Percentiles rank a stretch among this genome's conserved stretches.
Conservation (phyloP, 169 alveolate genomes). For the Plasmodium gallinaceum region DNA sequence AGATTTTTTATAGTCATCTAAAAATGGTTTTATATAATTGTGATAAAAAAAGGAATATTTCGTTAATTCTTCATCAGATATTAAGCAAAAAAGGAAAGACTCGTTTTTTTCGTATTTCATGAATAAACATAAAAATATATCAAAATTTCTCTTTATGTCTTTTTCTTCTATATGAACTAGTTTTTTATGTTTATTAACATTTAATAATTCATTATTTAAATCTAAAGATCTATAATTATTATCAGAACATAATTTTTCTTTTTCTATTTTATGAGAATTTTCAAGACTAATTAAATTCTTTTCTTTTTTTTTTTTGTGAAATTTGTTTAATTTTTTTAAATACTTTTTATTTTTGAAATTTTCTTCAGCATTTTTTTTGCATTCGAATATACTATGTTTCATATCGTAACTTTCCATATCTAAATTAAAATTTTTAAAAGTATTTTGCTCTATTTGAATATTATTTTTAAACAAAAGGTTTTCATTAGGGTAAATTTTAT, state of each 20-base stretch:
- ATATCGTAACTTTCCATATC: neutral
- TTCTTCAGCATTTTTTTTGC: neutral
- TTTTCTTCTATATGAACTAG: slow-evolving; percentile 31
- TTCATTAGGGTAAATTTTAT: neutral
- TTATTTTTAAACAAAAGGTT: neutral
- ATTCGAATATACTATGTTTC: neutral
- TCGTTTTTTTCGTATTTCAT: slow-evolving; percentile 59
- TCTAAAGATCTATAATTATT: neutral
- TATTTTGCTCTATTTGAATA: neutral
- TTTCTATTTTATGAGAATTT: neutral
- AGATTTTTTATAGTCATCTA: slow-evolving; percentile 51
- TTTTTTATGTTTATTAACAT: slow-evolving; percentile 30
- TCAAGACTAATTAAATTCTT: neutral
- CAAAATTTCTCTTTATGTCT: slow-evolving; percentile 31
- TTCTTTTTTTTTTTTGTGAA: neutral
- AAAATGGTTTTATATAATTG: slow-evolving; percentile 42
- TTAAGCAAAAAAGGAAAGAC: slow-evolving; percentile 32
- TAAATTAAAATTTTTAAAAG: neutral
- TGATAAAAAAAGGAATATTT: slow-evolving; percentile 55
- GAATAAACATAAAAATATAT: slow-evolving; percentile 52
- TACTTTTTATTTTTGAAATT: neutral
- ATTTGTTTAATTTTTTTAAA: neutral
- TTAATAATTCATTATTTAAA: neutral
- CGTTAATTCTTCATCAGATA: slow-evolving; percentile 54
- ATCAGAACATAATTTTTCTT: neutral